Evolutionary conservation across 2,329 filamentous ascomycete genomes (phyloP), one percentile per base, ranked within the genome.

Genomic region (Xylariaceae sp.): DNA sequence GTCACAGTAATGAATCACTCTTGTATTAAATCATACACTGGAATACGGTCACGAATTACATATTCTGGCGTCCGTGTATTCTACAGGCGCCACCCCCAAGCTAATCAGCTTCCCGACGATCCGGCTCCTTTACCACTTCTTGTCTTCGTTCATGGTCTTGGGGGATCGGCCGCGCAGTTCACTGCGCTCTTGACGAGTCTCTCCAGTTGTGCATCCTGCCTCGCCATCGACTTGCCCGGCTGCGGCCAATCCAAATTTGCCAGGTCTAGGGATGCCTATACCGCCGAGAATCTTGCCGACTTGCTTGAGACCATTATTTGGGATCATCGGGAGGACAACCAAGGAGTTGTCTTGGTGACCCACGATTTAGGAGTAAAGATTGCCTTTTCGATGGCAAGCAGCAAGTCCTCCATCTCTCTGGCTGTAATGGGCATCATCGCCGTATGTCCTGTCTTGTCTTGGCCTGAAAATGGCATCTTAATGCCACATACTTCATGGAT

Each of bases 311-410:
- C 76, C 1, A 82, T 90, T 31, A 91, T 97, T 53, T 81, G 90
- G 38, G 79, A 84, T 42, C 82, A 93, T 64, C 82, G 87, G 39
- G 84, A 89, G 58, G 79, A 78, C 41, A 76, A 82, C 1, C 91
- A 96, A 68, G 81, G 84, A 3, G 80, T 96, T 13, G 80, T 97
- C 17, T 70, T 97, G 31, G 82, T 97, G 53, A 90, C 87, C 1
- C 94, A 99, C 66, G 96, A 90, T 67, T 88, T 97, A 82, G 94
- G 94, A 6, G 91, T 88, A 53, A 88, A 88, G 3, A 74, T 97
- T 17, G 83, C 87, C 6, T 86, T 89, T 22, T 74, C 87, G 14
- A 74, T 97, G 47, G 86, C 90, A 10, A 78, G 57, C 60, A 73
- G 55, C 54, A 75, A 69, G 60, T 66, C 56, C 22, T 5, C 7